phyloP scores from a whole-genome alignment of 2,329 filamentous ascomycete genomes.

The Penicillium sp. region DNA sequence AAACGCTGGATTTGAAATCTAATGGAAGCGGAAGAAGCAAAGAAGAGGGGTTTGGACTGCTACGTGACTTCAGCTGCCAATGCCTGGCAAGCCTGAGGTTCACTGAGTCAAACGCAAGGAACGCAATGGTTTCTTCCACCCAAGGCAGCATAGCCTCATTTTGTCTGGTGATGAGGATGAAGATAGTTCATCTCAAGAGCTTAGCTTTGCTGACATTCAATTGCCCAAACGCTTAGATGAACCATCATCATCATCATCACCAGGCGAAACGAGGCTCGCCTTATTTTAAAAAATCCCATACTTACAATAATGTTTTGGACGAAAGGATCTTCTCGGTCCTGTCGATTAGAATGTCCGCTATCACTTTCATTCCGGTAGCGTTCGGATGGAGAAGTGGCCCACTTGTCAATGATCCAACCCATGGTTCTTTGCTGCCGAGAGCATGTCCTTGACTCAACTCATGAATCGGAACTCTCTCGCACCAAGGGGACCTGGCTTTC shows the following conservation, averaged over 20 bases:
- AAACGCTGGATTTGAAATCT: background rate
- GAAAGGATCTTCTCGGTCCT: background rate
- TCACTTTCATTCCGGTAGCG: constrained; percentile 14
- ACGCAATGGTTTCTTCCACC: background rate
- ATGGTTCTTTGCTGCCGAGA: constrained; percentile 14
- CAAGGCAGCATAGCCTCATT: background rate
- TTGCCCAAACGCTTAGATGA: background rate
- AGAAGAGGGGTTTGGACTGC: background rate
- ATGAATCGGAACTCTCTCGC: constrained; percentile 16
- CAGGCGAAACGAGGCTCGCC: background rate
- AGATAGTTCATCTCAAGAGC: background rate
- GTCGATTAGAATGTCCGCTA: constrained; percentile 8
- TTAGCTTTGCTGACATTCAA: background rate
- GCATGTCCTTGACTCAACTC: constrained; percentile 15
- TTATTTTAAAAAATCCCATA: background rate
- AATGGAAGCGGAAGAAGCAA: background rate
- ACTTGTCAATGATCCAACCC: constrained; percentile 11
- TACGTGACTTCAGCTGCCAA: no score
- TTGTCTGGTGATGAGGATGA: background rate
- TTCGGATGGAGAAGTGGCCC: constrained; percentile 14
- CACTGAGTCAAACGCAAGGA: no score
- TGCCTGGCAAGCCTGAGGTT: no score
- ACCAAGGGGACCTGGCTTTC: constrained; percentile 13
- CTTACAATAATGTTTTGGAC: constrained; percentile 1
- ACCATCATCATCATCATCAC: background rate